Base-by-base conservation (phyloP, 1,139 yeast species). In the Diutina ranongensis region DNA sequence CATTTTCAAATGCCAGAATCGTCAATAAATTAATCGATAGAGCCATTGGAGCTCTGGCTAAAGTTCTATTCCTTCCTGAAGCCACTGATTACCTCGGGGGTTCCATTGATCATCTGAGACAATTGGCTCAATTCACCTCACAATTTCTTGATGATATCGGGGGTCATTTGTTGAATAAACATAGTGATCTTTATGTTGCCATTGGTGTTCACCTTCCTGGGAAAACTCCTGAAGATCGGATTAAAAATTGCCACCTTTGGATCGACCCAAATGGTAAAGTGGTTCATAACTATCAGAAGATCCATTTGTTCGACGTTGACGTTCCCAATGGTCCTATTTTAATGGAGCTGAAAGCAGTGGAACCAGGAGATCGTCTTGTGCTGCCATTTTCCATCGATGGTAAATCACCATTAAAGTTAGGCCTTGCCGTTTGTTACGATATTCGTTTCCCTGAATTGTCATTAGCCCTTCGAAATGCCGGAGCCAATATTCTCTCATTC, bases 301-400 rank as follows among this genome's bases (percentile, higher is more conserved):
- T 92, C 15, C 98, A 92, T 61, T 63, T 92, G 20, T 92, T 89
- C 60, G 97, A 92, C 57, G 95, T 88, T 12, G 84, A 83, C 51
- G 81, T 89, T 33, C 74, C 78, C 48, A 72, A 80, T 54, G 92
- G 89, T 0, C 85, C 86, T 2, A 78, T 83, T 20, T 59, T 88
- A 52, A 76, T 76, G 55, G 94, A 88, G 59, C 79, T 88, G 20
- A 72, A 74, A 42, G 78, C 94, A 2, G 95, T 89, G 3, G 89
- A 85, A 57, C 86, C 94, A 0, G 98, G 97, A 0, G 58, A 57
- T 3, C 53, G 58, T 16, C 60, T 83, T 1, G 60, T 76, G 3
- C 52, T 59, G 12, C 94, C 95, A 0, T 76, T 86, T 48, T 22
- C 55, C 1, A 36, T 44, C 31, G 74, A 80, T 0, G 9, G 9